A percentile compares a stretch with the other conserved stretches of the same genome.
Evolutionary conservation across 306 rosid species (phyloP).

Genomic region (Vigna hirtella): DNA sequence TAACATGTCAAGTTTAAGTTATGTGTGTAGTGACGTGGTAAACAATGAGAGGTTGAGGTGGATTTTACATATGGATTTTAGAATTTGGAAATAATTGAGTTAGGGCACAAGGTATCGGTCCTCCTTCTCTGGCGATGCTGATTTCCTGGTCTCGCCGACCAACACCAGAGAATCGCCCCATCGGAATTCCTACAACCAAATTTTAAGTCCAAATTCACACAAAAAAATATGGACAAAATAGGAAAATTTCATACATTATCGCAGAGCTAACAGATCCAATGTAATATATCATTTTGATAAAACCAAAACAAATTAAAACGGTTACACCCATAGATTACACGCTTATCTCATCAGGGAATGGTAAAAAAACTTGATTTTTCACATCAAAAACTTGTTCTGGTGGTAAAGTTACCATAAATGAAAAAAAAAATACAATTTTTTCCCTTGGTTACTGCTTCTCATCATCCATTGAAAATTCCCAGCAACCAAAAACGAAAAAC

Average conservation of each 20-base stretch:
- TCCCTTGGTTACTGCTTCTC: background rate
- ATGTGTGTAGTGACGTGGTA: too few relatives aligned
- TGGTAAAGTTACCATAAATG: background rate
- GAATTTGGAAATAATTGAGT: too few relatives aligned
- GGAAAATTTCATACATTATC: background rate
- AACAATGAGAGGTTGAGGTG: too few relatives aligned
- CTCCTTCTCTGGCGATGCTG: conserved; percentile 77
- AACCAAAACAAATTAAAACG: background rate
- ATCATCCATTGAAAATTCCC: background rate
- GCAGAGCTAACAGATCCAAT: conserved; percentile 30
- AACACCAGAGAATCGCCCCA: conserved; percentile 52
- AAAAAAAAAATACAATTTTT: background rate
- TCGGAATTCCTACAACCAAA: conserved; percentile 63
- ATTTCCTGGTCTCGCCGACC: conserved; percentile 56
- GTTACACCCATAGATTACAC: background rate
- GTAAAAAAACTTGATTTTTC: conserved; percentile 4
- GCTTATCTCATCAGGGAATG: conserved; percentile 31
- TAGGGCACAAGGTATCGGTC: conserved; percentile 53
- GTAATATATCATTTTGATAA: background rate
- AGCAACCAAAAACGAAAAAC: background rate
- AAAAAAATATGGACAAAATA: background rate
- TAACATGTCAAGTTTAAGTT: too few relatives aligned
- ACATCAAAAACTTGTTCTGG: background rate
- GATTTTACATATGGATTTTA: too few relatives aligned
- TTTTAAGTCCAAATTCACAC: conserved; percentile 29